Evolutionary conservation across 208 protist species (phyloP), one percentile per base, ranked within the genome.

Genomic region (Herpetomonas samuelpessoai): DNA sequence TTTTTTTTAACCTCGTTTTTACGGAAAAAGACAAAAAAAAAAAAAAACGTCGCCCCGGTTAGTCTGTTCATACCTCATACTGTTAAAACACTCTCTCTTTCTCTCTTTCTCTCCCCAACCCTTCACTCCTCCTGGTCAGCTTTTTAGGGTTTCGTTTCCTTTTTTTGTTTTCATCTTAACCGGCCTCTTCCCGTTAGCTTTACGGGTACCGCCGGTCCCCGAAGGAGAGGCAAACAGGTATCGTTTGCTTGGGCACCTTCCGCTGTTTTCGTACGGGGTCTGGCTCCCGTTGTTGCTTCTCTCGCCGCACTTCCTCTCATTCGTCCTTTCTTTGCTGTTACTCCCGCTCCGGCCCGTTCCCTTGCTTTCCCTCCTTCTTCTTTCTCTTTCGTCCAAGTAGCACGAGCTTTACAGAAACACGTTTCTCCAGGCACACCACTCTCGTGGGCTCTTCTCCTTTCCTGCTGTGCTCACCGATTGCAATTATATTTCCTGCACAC

Each of bases 1-100:
- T 53, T 52, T 58, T 45, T 58, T 28, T 7, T 67, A n/a, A 52
- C 26, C 48, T 67, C 18, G 16, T 49, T 57, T 10, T n/a, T 12
- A 9, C 16, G 26, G 26, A 52, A 52, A 52, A 52, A 52, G 29
- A 62, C 1, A 62, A 52, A n/a, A 52, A 60, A 31, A 49, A 47
- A 61, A 46, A 54, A 54, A 54, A 54, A 54, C 27, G 14, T 54
- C 30, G n/a, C 21, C 48, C 18, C 24, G 26, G 39, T 53, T 16
- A 57, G 1, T 44, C 24, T 62, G 31, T n/a, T 18, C 65, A 21
- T 14, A 52, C 16, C 12, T 53, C 7, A 26, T 68, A 57, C 27
- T 16, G 45, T 14, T 60, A 18, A 51, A 61, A 39, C 12, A 14
- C 27, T 25, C 50, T 51, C 16, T 57, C 21, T 65, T 47, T 65